Conservation (phyloP, 495 filamentous ascomycete genomes). For the Neurospora tetraspora region DNA sequence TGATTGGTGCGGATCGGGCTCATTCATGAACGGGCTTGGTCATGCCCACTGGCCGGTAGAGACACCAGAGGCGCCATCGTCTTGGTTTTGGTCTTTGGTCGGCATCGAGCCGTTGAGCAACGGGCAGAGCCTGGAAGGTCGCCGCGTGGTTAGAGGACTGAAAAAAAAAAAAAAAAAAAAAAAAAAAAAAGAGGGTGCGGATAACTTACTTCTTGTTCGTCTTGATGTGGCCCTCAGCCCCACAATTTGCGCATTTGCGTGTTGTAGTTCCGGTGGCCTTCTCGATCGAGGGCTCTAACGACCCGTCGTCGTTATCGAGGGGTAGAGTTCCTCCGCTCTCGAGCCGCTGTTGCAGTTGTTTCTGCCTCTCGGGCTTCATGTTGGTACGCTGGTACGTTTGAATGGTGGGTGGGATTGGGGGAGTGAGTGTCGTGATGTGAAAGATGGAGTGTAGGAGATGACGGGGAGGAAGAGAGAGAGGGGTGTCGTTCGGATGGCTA, state of each 20-base stretch:
- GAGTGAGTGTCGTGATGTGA: no score
- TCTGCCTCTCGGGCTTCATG: no score
- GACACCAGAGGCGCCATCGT: conserved; percentile 36
- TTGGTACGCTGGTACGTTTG: no score
- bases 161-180: no score
- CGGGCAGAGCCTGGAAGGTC: conserved; percentile 55
- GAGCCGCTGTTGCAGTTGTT: conserved; percentile 25
- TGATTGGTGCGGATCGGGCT: no score
- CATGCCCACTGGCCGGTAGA: no score
- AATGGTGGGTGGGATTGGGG: no score
- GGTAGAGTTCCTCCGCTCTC: conserved; percentile 28
- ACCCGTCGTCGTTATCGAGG: conserved; percentile 23
- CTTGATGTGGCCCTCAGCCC: conserved; percentile 92
- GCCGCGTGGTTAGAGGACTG: conserved; percentile 23
- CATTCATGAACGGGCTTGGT: no score
- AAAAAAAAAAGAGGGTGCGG: not conserved
- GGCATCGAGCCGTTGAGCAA: conserved; percentile 71
- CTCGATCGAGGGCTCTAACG: conserved; percentile 40
- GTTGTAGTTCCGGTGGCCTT: conserved; percentile 59
- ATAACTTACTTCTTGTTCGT: conserved; percentile 82
- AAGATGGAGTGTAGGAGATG: no score
- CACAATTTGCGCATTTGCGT: conserved; percentile 93
- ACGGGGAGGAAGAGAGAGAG: no score
- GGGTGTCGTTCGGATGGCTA: no score
- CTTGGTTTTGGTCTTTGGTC: conserved; percentile 54